Conservation (phyloP, 208 protist genomes). For the Dictyostelium gargantuum region DNA sequence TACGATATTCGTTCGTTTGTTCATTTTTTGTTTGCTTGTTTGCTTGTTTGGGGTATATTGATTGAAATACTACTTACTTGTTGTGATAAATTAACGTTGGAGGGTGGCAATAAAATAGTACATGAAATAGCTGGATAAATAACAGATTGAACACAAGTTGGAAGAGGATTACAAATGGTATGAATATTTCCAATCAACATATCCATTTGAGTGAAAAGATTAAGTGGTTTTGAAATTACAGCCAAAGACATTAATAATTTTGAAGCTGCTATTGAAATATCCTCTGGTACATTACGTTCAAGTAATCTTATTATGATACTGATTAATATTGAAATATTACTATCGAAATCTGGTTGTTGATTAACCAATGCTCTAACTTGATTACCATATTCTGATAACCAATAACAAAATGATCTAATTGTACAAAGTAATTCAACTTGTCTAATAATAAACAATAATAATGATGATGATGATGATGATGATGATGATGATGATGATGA, state of each 20-base stretch:
- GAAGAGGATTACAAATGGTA: neutral
- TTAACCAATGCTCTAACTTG: neutral
- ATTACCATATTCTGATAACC: conserved; percentile 36
- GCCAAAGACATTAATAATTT: conserved; percentile 21
- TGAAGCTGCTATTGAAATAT: neutral
- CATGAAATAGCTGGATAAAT: conserved; percentile 8
- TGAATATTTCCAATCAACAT: conserved; percentile 13
- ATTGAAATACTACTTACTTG: conserved; percentile 55
- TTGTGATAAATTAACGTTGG: conserved; percentile 51
- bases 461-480: no score
- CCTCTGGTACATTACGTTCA: neutral
- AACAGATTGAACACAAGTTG: neutral
- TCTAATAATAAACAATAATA: neutral
- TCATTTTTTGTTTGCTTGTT: neutral
- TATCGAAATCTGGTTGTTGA: conserved; percentile 42
- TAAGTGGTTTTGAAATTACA: neutral
- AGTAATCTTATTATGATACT: conserved; percentile 24
- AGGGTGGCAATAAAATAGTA: conserved; percentile 32
- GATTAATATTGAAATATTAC: neutral
- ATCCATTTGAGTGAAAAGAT: neutral
- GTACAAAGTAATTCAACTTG: conserved; percentile 18
- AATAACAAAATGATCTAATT: conserved; percentile 51
- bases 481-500: no score
- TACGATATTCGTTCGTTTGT: no score
- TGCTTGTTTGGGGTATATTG: no score